A percentile compares a stretch with the other conserved stretches of the same genome.
Evolutionary conservation across 2,329 filamentous ascomycete genomes (phyloP).

Genomic region (Pleomassaria siparia): DNA sequence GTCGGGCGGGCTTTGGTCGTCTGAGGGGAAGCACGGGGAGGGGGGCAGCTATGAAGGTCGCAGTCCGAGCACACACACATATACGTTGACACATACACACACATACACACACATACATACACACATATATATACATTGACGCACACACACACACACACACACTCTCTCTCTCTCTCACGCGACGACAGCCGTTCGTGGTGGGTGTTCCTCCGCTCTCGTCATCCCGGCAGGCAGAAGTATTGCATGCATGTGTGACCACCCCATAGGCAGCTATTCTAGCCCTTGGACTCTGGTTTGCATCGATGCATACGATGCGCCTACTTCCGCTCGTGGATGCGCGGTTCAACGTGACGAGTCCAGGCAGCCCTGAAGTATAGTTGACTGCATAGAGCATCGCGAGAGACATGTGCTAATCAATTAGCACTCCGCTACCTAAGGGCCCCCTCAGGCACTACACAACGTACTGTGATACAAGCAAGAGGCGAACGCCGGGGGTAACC

Average conservation of each 20-base stretch:
- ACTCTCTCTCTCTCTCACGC: too few species aligned
- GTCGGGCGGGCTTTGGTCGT: slow-evolving; percentile 9
- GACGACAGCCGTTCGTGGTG: slow-evolving; percentile 1
- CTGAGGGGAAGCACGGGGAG: too few species aligned
- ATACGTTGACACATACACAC: not conserved
- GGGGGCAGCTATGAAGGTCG: not conserved
- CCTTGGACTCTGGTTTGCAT: not conserved
- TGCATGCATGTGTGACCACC: slow-evolving; percentile 6
- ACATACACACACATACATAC: too few species aligned
- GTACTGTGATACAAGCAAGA: too few species aligned
- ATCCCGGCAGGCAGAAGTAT: slow-evolving; percentile 9
- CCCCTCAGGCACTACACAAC: not conserved
- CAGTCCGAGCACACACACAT: not conserved
- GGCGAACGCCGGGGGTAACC: too few species aligned
- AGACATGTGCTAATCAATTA: slow-evolving; percentile 1
- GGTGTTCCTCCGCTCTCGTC: slow-evolving; percentile 6
- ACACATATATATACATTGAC: too few species aligned
- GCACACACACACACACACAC: too few species aligned
- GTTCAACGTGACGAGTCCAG: not conserved
- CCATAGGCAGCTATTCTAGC: not conserved
- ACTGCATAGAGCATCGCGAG: not conserved
- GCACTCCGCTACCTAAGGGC: not conserved
- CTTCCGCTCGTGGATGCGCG: not conserved
- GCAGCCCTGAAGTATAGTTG: slow-evolving; percentile 1
- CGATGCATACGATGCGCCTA: not conserved